Evolutionary conservation across 768 basidiomycete species (phyloP), one percentile per base, ranked within the genome.

Genomic region (Rhodocollybia butyracea): DNA sequence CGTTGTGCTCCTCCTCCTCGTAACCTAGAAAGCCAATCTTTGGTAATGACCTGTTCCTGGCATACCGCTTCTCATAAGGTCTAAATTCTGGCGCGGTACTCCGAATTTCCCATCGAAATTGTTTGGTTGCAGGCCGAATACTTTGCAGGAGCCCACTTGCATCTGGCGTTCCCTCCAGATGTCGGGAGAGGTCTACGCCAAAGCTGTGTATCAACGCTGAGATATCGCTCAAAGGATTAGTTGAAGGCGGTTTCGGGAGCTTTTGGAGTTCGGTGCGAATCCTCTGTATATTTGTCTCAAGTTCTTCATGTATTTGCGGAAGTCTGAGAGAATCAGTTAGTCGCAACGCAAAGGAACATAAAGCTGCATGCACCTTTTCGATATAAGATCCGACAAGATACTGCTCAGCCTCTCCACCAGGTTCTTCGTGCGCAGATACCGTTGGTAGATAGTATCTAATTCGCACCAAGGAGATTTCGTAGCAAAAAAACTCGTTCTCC

Each of bases 361-460:
- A 32, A 36, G 8, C 8, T n/a, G n/a, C n/a, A 32, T 24, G 27
- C 21, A 66, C 89, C 84, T 70, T 59, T 81, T 82, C 0, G 77
- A 68, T 34, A 90, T 86, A 3, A 87, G 67, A 27, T 84, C 81
- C 0, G 86, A 86, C 0, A 92, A 64, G 6, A 88, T 77, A 0
- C 67, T 57, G 54, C 88, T 87, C 36, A 91, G 66, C 5, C 79
- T 71, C 24, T 79, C 78, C 0, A 83, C 80, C 1, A 90, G 71
- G 48, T 79, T 82, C 22, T 55, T 58, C 0, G 88, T 89, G 1
- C 85, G 70, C 1, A 90, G 64, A 50, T 79, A 81, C 10, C 72
- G 73, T 54, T 79, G 77, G 55, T 81, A 80, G 12, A 73, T 66
- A 0, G 66, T 17, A 8, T 83, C 83, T 1, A 89, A 68, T 6